Evolutionary conservation across 1,284 basidiomycete genomes (phyloP), one percentile per base, ranked within the genome.

Genomic region (Marasmius oreades): DNA sequence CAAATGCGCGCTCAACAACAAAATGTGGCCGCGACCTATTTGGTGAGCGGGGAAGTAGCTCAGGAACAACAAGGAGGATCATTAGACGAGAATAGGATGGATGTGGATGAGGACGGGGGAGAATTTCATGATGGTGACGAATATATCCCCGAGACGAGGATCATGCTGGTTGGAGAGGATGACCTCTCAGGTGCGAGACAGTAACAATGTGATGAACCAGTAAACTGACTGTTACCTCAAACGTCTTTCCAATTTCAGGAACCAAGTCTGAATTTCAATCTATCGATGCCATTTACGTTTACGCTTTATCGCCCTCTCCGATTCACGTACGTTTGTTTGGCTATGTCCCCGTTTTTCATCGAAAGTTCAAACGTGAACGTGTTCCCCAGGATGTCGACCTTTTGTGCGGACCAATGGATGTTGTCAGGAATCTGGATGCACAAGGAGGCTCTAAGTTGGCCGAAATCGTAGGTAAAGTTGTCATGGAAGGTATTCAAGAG

Each of bases 251-350:
- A 20, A 54, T 28, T 44, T 36, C 53, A 89, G 87, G 63, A 55
- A 73, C 76, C 0, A 82, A 77, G 65, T 64, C 71, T 3, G 72
- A 76, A 51, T 88, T 84, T 61, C 62, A 65, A 0, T 74, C 72
- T 24, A 63, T 88, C 23, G 65, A 76, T 59, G 79, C 79, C 1
- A 71, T 82, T 16, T 81, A 88, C 62, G 67, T 91, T 2, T 89
- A 91, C 65, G 81, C 85, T 62, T 64, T 91, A 26, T 82, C 88
- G 1, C 81, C 86, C 0, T 77, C 81, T 1, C 77, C 75, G 5
- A 66, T 90, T 44, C 73, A 70, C 45, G 88, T 88, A 66, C 51
- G 83, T 73, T 31, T 20, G 33, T 33, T 10, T 18, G 46, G 43
- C 54, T 57, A 31, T 24, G 8, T 22, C 44, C 34, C 20, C 20